These are phyloP conservation scores for Fusarium guadeloupense DNA, from an alignment of 2,329 filamentous ascomycete genomes.

Conservation along the genomic window DNA sequence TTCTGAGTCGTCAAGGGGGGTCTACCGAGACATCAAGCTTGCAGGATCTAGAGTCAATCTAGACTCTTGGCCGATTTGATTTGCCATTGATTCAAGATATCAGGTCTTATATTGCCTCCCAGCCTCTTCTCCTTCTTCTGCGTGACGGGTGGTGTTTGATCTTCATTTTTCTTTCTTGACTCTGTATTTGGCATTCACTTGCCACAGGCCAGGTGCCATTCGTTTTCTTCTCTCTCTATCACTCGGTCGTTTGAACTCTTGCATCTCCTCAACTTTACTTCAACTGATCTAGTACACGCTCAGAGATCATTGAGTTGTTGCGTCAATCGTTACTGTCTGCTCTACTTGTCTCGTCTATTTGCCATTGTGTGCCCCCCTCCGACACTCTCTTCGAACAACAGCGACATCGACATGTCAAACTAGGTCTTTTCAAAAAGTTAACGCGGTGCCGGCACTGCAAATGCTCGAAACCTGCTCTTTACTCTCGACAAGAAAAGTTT, in stretches of 20 bases:
- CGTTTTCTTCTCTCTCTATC: conserved; percentile 16
- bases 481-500: conserved; percentile 10
- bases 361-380: not conserved
- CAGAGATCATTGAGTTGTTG: conserved; percentile 4
- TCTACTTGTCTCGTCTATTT: conserved; percentile 2
- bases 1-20: conserved; percentile 17
- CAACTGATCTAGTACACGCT: conserved; percentile 2
- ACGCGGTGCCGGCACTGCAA: conserved; percentile 43
- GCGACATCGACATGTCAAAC: conserved; percentile 34
- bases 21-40: conserved; percentile 4
- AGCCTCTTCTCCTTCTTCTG: conserved; percentile 5
- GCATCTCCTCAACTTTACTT: conserved; percentile 12
- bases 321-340: conserved; percentile 7
- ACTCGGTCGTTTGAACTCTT: conserved; percentile 11
- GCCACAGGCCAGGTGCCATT: conserved; percentile 34
- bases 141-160: conserved; percentile 19
- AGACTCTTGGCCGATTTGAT: conserved; percentile 29
- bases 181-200: conserved; percentile 31
- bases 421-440: conserved; percentile 21
- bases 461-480: conserved; percentile 34
- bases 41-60: conserved; percentile 22
- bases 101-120: conserved; percentile 33
- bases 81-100: conserved; percentile 25
- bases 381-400: not conserved
- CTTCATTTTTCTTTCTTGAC: conserved; percentile 27